A percentile compares a stretch with the other conserved stretches of the same genome.
Conservation (phyloP, 129 eudicot species). For the Centaurea solstitialis region DNA sequence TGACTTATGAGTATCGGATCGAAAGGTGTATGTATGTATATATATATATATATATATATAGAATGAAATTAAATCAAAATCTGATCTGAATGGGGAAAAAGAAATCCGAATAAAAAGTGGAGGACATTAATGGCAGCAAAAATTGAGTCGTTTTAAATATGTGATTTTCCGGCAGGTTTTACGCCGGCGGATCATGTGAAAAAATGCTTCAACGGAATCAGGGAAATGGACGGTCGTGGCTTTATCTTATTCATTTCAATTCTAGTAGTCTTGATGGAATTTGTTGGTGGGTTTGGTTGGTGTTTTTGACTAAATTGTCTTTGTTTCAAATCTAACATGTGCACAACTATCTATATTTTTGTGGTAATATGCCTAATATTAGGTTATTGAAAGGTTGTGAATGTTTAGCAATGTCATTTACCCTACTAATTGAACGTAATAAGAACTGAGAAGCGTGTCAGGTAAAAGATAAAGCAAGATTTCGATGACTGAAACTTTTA, state of each 20-base stretch:
- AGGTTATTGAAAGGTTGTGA: too few relatives aligned
- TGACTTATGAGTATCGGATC: not conserved
- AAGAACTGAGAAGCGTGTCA: too few relatives aligned
- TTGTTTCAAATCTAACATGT: not conserved
- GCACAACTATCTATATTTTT: too few relatives aligned
- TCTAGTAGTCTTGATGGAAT: not conserved
- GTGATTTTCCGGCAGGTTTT: conserved; percentile 2
- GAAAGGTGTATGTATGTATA: too few relatives aligned
- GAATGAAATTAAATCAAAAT: not conserved
- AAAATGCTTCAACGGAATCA: not conserved
- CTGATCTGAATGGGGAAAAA: not conserved
- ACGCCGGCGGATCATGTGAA: not conserved
- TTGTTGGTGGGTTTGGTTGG: not conserved
- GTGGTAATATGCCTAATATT: too few relatives aligned
- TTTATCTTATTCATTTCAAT: not conserved
- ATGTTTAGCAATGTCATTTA: too few relatives aligned
- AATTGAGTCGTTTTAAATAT: not conserved
- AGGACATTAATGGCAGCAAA: not conserved
- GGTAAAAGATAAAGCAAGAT: too few relatives aligned
- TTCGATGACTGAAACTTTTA: too few relatives aligned
- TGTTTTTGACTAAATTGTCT: not conserved
- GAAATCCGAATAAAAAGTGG: not conserved
- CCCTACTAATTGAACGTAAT: too few relatives aligned
- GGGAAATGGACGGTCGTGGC: not conserved
- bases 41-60: too few relatives aligned